Evolutionary conservation across 139 green algal species (phyloP), one percentile per base, ranked within the genome.

Genomic region (Micromonas commoda): DNA sequence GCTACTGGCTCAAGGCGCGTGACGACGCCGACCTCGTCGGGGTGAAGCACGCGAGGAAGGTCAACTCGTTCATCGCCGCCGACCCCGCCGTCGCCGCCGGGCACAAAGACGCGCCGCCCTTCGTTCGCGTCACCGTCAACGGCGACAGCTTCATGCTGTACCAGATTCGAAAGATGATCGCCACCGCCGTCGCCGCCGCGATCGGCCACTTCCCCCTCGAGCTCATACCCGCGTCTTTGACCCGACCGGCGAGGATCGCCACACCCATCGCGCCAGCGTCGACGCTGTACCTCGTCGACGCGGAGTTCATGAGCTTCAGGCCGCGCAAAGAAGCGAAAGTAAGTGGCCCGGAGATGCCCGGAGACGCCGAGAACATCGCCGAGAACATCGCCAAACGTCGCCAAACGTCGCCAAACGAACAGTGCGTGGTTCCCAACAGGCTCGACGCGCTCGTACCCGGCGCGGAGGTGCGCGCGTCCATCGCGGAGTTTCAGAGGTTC

Each of bases 111-210:
- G 64, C 45, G 45, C 45, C 45, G 26, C 52, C 52, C 6, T 77
- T 77, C 53, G 71, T 77, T 67, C 71, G 71, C 45, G 71, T 77
- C 2, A 26, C 3, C 29, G 71, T 77, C 28, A 20, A 19, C 45
- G 71, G 71, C 51, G 71, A 77, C 35, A 39, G 20, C 6, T 77
- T 77, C 71, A 45, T 77, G 26, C 33, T 77, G 71, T 53, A 77
- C n/a, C 71, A 77, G 52, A 77, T 77, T n/a, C 71, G 71, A 19
- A 67, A 67, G 52, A 77, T 77, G 71, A 77, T 77, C 28, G 71
- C 52, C 6, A 67, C 29, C 53, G 71, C 71, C 19, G 71, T 77
- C n/a, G 28, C n/a, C 21, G 71, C 68, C 29, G 38, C 33, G 13
- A 28, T 66, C 51, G 53, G 32, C 16, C 13, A 37, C 13, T 23